These are phyloP conservation scores for Xylariaceae sp. DNA, from an alignment of 2,329 filamentous ascomycete species.

Conservation along the genomic window DNA sequence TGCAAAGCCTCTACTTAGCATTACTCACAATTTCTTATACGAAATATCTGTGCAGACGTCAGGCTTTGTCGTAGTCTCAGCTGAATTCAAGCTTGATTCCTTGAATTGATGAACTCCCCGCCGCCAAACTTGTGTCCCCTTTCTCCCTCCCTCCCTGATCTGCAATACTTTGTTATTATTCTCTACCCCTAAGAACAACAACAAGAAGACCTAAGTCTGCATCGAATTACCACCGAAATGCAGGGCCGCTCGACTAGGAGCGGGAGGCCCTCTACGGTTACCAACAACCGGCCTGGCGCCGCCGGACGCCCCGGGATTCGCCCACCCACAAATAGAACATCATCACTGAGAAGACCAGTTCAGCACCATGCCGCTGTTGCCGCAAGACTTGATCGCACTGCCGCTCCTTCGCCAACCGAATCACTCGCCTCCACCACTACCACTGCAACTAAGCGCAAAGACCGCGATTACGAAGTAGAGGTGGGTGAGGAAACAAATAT, in stretches of 20 bases:
- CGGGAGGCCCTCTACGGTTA: constrained; percentile 35
- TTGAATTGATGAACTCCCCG: background rate
- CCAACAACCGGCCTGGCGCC: constrained; percentile 27
- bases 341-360: constrained; percentile 32
- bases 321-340: constrained; percentile 27
- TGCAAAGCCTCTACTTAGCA: too few species aligned
- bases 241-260: constrained; percentile 37
- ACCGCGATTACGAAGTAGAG: constrained; percentile 77
- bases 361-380: constrained; percentile 28
- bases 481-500: constrained; percentile 88
- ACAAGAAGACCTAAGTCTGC: constrained; percentile 8
- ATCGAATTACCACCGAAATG: constrained; percentile 26
- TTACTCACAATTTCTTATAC: background rate
- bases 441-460: constrained; percentile 77
- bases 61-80: background rate
- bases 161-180: constrained; percentile 5
- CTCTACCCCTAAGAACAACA: constrained; percentile 19
- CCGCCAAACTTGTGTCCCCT: background rate
- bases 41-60: background rate
- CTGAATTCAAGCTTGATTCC: background rate
- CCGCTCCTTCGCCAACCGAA: constrained; percentile 69
- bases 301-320: constrained; percentile 28
- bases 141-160: background rate
- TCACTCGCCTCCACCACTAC: constrained; percentile 65
- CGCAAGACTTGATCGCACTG: constrained; percentile 40